phyloP scores from a whole-genome alignment of 1,139 yeast species.

The Yarrowia galli region DNA sequence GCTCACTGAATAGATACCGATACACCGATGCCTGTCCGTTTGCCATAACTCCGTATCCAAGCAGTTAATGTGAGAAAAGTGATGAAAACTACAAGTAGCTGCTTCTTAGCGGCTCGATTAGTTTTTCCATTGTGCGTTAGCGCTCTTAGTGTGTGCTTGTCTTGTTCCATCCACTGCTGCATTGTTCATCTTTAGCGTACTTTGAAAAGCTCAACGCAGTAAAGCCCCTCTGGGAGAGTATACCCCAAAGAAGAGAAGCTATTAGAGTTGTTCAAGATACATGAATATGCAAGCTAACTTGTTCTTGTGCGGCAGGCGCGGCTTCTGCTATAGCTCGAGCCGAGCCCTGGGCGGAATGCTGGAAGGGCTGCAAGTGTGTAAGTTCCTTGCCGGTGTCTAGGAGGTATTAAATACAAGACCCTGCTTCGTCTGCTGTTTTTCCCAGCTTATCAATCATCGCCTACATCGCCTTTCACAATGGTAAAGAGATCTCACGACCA shows the following conservation, averaged over 20 bases:
- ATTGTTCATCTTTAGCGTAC: neutral
- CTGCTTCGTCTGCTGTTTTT: neutral
- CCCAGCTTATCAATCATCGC: neutral
- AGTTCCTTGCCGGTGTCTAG: neutral
- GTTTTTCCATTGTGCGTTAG: neutral
- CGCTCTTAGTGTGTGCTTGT: neutral
- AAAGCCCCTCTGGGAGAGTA: neutral
- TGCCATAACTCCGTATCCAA: neutral
- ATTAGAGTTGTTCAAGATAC: neutral
- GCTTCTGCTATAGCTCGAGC: neutral
- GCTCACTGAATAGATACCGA: too few species aligned
- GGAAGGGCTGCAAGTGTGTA: neutral
- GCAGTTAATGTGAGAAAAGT: too few species aligned
- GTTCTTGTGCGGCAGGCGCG: neutral
- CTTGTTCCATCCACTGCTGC: neutral
- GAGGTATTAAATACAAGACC: neutral
- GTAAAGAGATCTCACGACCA: constrained; percentile 4
- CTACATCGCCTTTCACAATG: neutral
- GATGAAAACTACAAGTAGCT: too few species aligned
- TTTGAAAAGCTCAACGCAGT: neutral
- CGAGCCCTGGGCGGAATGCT: neutral
- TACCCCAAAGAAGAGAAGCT: neutral
- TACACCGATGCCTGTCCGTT: too few species aligned
- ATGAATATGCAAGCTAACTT: neutral
- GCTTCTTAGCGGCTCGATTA: neutral